Conservation (phyloP, 164 flowering plant species). For the Paratinospora sagittata region DNA sequence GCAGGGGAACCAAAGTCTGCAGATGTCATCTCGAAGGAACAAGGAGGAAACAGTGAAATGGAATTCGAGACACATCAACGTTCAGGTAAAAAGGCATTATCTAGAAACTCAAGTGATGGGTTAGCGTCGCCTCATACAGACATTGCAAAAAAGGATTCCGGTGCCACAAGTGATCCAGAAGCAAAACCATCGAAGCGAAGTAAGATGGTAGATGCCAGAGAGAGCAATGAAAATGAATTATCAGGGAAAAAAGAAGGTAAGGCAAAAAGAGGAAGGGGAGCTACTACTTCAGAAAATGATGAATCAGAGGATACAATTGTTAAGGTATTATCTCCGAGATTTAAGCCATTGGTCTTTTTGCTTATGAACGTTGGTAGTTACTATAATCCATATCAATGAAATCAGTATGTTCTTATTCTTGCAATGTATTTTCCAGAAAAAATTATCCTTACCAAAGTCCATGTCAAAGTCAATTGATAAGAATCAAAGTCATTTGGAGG, state of each 20-base stretch:
- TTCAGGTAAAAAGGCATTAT: constrained; percentile 26
- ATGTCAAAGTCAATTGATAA: constrained; percentile 33
- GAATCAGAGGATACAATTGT: constrained; percentile 18
- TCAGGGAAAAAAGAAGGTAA: constrained; percentile 26
- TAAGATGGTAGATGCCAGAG: constrained; percentile 17
- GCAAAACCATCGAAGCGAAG: constrained; percentile 20
- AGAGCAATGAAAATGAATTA: constrained; percentile 21
- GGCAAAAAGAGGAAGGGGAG: constrained; percentile 27
- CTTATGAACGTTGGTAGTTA: background rate
- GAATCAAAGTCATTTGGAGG: constrained; percentile 29
- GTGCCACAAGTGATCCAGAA: constrained; percentile 32
- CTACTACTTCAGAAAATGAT: constrained; percentile 24
- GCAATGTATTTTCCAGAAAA: constrained; percentile 22
- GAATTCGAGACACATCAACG: constrained; percentile 28
- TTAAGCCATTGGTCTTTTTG: background rate
- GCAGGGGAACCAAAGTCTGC: constrained; percentile 12
- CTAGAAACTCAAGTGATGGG: constrained; percentile 25
- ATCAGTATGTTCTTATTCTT: background rate
- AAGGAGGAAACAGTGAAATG: constrained; percentile 36
- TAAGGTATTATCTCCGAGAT: constrained; percentile 19
- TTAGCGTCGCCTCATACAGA: constrained; percentile 17
- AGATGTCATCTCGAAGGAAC: constrained; percentile 18
- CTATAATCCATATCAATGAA: background rate
- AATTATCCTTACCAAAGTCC: constrained; percentile 32
- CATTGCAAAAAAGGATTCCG: constrained; percentile 23